Base-by-base conservation (phyloP, 768 basidiomycete species). In the Leccinum variicolor region DNA sequence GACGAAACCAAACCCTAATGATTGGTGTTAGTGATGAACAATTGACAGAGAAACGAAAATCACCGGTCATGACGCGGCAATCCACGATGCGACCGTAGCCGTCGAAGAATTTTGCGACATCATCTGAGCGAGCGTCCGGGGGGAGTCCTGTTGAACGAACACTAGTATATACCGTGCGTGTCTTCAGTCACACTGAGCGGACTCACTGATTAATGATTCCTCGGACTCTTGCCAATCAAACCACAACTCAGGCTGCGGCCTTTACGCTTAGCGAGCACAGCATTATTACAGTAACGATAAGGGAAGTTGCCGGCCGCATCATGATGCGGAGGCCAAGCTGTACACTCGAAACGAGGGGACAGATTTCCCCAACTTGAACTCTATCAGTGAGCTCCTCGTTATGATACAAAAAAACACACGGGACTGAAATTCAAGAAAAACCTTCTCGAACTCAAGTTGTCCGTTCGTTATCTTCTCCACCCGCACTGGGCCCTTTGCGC, bases 21-120 rank as follows among this genome's bases (percentile, higher is more conserved):
- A 3, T 49, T 60, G 55, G 50, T 62, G 62, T 74, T 57, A 70
- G 62, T 19, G 7, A 19, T 6, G 14, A 46, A 19, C 36, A 10
- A 23, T 9, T 29, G 19, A 15, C 13, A 39, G 23, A 28, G 14
- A 56, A 50, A 55, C 13, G n/a, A 60, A 58, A 81, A 78, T 60
- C 65, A 93, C 92, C 92, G 43, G 92, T 94, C 93, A 96, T 94
- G 73, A 96, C 90, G 66, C 92, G 87, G 74, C 92, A 90, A 75
- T 96, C 94, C 64, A 89, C 79, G 62, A 95, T 92, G 55, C 84
- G 85, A 33, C 93, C 94, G 74, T 88, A 93, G 61, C 89, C 90
- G 60, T 93, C 92, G 72, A 98, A 97, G 69, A 94, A 84, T 72
- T 92, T 91, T 58, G 83, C 80, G 54, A 94, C 86, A 66, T 94